Percentiles rank a stretch among this genome's conserved stretches.
Conservation (phyloP, 2,329 filamentous ascomycete species). For the Aspergillus pseudotamarii region DNA sequence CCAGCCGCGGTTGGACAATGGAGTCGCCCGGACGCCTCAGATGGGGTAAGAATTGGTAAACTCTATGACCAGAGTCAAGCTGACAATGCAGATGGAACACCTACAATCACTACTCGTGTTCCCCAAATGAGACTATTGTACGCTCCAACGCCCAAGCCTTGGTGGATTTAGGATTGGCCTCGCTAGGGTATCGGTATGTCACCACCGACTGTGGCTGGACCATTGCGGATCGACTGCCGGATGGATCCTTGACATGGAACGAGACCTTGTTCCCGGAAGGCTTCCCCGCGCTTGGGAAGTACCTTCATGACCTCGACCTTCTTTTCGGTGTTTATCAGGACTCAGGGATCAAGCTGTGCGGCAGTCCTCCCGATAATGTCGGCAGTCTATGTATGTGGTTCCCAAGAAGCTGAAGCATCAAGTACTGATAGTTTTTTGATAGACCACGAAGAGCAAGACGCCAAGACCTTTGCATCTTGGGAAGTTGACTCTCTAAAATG, state of each 20-base stretch:
- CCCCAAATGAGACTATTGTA: conserved; percentile 53
- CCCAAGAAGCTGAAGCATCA: conserved; percentile 34
- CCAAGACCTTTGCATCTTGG: conserved; percentile 40
- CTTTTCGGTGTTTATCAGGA: conserved; percentile 51
- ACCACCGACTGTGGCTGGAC: conserved; percentile 65
- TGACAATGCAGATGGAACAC: conserved; percentile 55
- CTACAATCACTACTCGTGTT: conserved; percentile 60
- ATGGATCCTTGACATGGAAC: conserved; percentile 48
- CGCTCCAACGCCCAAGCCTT: conserved; percentile 57
- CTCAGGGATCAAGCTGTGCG: conserved; percentile 47
- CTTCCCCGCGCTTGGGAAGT: conserved; percentile 43
- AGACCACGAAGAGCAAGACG: conserved; percentile 51
- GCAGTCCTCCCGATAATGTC: conserved; percentile 30
- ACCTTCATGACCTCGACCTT: conserved; percentile 44
- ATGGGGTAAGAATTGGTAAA: not conserved
- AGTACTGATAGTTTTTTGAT: not conserved
- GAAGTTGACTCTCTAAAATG: conserved; percentile 55
- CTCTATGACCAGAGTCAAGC: not conserved
- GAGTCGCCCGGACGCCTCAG: conserved; percentile 9
- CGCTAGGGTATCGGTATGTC: conserved; percentile 59
- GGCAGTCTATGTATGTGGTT: conserved; percentile 40
- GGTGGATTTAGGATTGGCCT: conserved; percentile 54
- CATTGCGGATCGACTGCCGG: conserved; percentile 35
- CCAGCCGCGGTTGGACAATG: conserved; percentile 22
- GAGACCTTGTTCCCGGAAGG: conserved; percentile 45